Evolutionary conservation across 1,284 basidiomycete species (phyloP), one percentile per base, ranked within the genome.

Genomic region (Apiotrichum siamense): DNA sequence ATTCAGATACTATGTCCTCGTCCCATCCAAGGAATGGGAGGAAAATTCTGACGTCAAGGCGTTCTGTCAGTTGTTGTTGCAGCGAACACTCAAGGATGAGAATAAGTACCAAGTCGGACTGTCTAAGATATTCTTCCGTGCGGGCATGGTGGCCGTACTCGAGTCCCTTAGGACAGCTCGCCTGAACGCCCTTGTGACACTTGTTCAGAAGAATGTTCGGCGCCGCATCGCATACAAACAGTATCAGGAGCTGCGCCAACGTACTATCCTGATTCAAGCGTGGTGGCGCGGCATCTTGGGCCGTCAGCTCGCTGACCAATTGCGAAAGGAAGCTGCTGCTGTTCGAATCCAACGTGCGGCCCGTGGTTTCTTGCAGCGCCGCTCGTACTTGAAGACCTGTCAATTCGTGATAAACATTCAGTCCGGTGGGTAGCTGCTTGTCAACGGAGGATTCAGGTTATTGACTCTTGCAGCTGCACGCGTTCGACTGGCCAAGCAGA

Each of bases 121-220:
- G 23, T 97, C 90, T 31, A 99, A 99, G 77, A 96, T 99, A 66
- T 99, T 99, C 78, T 98, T 99, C 83, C 84, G 96, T 49, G 92
- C 96, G 12, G 96, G 96, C 60, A 97, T 98, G 88, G 85, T 99
- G 37, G 94, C 96, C n/a, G 86, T 88, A 15, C 81, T 99, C 47
- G 96, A 99, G 74, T 85, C 90, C 29, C 78, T 92, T 46, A 86
- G 96, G 25, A 85, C 89, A 7, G 84, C 88, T 55, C 81, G 87
- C 54, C 81, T 98, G 50, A 94, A 97, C 67, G 78, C 83, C 18
- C 83, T 98, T 70, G 91, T 94, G 50, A 97, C 90, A 13, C 80
- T 96, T 42, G 87, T 99, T 15, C 96, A 98, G 77, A 98, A 98
- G 82, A 97, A 97, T 72, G 85, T 97, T 77, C 81, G 88, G 40